Base-by-base conservation (phyloP, 2,329 filamentous ascomycete species). In the Colletotrichum simmondsii region DNA sequence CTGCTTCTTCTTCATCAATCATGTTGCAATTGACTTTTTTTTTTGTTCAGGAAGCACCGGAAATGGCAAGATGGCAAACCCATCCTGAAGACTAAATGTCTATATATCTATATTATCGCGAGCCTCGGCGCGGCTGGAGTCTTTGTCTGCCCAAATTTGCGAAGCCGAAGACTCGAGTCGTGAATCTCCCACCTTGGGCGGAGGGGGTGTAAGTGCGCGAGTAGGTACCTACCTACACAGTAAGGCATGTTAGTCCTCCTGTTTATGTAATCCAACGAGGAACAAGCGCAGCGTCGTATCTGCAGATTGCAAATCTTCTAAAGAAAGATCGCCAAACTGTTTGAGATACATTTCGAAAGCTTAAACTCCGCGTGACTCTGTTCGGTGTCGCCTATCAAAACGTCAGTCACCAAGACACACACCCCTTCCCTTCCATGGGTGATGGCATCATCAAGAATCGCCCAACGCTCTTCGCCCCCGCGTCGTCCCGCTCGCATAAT, bases 321-420 rank as follows among this genome's bases (percentile, higher is more conserved):
- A 61, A 67, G 35, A 35, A 68, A 57, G 68, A 49, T 28, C 10
- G 42, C n/a, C 5, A 52, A 12, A 22, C 28, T 57, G 64, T 68
- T 63, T 68, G 58, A 26, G 53, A 37, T 72, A 63, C 28, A 72
- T 7, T n/a, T 57, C 35, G 28, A 58, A 61, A 68, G 49, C 52
- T 68, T 68, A 49, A 30, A 35, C 22, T 8, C 57, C 12, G 28
- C 42, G 37, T 30, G 37, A 61, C 37, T 61, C 24, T 46, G 35
- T 14, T 35, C 16, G 14, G 7, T 24, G 16, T 35, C 57, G 32
- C 32, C 57, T 24, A 37, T 19, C 42, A 19, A 49, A 46, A 46
- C 16, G 16, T 37, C 57, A 22, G 30, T 42, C 30, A 59, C n/a
- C 30, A 32, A 32, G 8, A 42, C 37, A 16, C 37, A 42, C 37